Evolutionary conservation across 2,329 filamentous ascomycete genomes (phyloP), one percentile per base, ranked within the genome.

Genomic region (Xylaria polymorpha): DNA sequence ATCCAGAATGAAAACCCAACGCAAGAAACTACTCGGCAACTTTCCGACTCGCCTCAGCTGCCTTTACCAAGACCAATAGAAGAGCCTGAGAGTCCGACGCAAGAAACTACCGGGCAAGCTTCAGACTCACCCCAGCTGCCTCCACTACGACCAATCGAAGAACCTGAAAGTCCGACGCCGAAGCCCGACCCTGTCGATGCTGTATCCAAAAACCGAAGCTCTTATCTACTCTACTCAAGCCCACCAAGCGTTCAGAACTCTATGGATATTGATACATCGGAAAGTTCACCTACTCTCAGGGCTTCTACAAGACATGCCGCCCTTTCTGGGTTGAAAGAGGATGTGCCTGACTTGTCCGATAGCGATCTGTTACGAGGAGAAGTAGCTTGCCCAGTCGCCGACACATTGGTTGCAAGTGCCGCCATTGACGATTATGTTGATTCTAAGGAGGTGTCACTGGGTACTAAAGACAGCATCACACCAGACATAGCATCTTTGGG

Each of bases 201-300:
- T 18, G 81, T 79, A 67, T 81, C 80, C 7, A 83, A 83, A 72
- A 79, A 83, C 68, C 77, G 80, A 71, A 85, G 80, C 73, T 83
- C 81, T 14, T 82, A 83, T 71, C 72, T 84, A 18, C 72, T 83
- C 37, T 75, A 80, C 59, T 80, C 81, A 15, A 81, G 80, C 29
- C 80, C 83, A 2, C 76, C 79, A 15, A 78, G 79, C 7, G 67
- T 73, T 22, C 74, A 79, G 64, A 77, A 61, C 22, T 48, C 68
- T 48, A 64, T 51, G 8, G 66, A 73, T 66, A 48, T 48, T 50
- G 51, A 73, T 64, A 39, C 68, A 29, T 67, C 68, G 41, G 71
- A 67, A 32, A 51, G 43, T 12, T 70, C 68, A 20, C 67, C 73
- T 39, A 68, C 69, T 64, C 48, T 70, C 32, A 67, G 57, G 41